Conservation (phyloP, 768 basidiomycete species). For the Thelephora ganbajun region DNA sequence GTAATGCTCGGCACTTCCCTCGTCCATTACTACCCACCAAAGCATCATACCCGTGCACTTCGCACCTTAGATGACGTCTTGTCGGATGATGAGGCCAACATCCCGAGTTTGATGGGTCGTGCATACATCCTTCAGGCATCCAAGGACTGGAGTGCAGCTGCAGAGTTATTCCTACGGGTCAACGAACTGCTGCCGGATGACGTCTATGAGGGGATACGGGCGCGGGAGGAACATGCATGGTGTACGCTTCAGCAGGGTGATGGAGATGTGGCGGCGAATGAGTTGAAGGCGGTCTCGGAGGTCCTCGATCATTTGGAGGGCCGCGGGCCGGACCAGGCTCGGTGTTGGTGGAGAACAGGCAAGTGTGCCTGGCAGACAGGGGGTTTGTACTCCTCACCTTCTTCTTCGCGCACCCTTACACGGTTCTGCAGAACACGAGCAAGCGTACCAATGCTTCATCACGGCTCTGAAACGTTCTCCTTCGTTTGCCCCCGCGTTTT, state of each 20-base stretch:
- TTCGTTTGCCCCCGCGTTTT: conserved; percentile 82
- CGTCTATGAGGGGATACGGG: conserved; percentile 37
- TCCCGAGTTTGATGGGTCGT: conserved; percentile 54
- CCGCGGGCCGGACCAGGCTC: conserved; percentile 46
- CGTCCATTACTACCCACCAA: conserved; percentile 79
- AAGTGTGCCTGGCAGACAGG: conserved; percentile 57
- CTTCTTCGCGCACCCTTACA: not conserved
- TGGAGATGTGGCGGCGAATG: conserved; percentile 29
- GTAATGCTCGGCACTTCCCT: conserved; percentile 60
- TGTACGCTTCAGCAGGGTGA: conserved; percentile 46
- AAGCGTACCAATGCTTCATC: conserved; percentile 72
- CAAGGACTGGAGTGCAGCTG: conserved; percentile 56
- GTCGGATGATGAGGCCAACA: conserved; percentile 41
- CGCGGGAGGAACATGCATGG: conserved; percentile 80
- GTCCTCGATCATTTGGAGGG: conserved; percentile 31
- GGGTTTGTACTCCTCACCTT: conserved; percentile 28
- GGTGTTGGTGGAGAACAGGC: conserved; percentile 80
- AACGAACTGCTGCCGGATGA: conserved; percentile 31
- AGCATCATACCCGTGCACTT: conserved; percentile 73
- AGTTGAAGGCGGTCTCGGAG: conserved; percentile 34
- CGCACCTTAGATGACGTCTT: conserved; percentile 65
- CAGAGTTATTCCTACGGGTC: conserved; percentile 45
- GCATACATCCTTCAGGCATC: conserved; percentile 60
- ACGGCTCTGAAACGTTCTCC: conserved; percentile 60
- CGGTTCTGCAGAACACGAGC: conserved; percentile 36